Percentiles rank a stretch among this genome's conserved stretches.
Conservation (phyloP, 1,139 yeast species). For the Debaryomyces fabryi region DNA sequence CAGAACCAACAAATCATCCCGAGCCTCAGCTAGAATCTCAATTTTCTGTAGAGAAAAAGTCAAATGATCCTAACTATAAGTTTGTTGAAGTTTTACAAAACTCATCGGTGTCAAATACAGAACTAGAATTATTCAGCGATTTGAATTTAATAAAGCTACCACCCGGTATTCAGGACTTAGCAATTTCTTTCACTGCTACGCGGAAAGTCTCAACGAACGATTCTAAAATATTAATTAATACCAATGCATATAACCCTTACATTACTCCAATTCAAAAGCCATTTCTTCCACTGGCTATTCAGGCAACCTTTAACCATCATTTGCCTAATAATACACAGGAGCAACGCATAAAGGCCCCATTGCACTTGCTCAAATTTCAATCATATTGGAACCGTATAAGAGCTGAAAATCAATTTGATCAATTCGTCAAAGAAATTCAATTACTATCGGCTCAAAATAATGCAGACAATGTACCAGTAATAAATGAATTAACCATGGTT, state of each 20-base stretch:
- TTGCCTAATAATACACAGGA: conserved; percentile 19
- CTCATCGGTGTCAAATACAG: conserved; percentile 35
- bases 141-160: conserved; percentile 55
- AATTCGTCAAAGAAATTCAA: conserved; percentile 35
- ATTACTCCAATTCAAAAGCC: conserved; percentile 40
- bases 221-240: conserved; percentile 29
- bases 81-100: conserved; percentile 34
- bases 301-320: conserved; percentile 19
- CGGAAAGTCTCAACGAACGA: conserved; percentile 29
- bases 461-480: conserved; percentile 23
- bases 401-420: conserved; percentile 40
- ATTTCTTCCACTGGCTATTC: conserved; percentile 39
- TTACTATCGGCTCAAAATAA: conserved; percentile 24
- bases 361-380: conserved; percentile 41
- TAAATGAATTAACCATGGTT: conserved; percentile 47
- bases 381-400: conserved; percentile 55
- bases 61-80: conserved; percentile 19
- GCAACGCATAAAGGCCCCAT: conserved; percentile 32
- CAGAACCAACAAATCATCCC: background rate
- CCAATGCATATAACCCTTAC: conserved; percentile 32
- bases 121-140: conserved; percentile 41
- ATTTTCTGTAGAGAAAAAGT: conserved; percentile 8
- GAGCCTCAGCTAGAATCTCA: background rate
- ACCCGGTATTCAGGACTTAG: conserved; percentile 72
- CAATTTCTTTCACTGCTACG: conserved; percentile 52